These are phyloP conservation scores for Tuber umbilicatum DNA, from an alignment of 495 filamentous ascomycete genomes.

Conservation along the genomic window DNA sequence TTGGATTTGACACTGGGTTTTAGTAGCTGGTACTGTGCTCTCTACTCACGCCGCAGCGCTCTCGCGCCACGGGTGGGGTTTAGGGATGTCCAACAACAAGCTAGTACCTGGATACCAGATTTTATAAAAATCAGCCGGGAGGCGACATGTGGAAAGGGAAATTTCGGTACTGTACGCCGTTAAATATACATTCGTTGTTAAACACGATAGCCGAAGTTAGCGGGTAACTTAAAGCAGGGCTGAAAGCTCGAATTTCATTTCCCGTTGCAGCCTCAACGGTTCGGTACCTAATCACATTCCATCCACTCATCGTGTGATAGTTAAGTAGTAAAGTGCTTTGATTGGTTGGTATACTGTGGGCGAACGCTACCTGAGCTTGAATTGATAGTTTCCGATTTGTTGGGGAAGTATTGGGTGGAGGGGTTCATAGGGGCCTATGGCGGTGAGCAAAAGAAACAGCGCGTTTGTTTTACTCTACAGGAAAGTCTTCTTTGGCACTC, in stretches of 20 bases:
- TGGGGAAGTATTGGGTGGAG: neutral
- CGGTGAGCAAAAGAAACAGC: neutral
- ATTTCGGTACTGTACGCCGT: neutral
- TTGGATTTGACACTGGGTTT: neutral
- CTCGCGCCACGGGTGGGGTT: neutral
- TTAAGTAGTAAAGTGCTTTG: neutral
- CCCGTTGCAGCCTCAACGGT: neutral
- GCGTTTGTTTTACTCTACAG: neutral
- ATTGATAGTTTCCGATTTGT: neutral
- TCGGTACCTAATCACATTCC: neutral
- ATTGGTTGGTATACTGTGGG: neutral
- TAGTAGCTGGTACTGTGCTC: neutral
- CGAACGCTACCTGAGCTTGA: neutral
- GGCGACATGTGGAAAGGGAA: neutral
- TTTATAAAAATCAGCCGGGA: neutral
- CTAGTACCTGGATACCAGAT: neutral
- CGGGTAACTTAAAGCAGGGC: neutral
- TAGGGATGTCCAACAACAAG: neutral
- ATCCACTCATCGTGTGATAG: neutral
- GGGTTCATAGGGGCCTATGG: neutral
- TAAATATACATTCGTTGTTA: neutral
- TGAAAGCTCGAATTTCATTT: neutral
- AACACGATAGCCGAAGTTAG: neutral
- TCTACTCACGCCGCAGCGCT: neutral
- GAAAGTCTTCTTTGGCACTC: neutral